Conservation (phyloP, 2,329 filamentous ascomycete genomes). For the Madurella mycetomatis region DNA sequence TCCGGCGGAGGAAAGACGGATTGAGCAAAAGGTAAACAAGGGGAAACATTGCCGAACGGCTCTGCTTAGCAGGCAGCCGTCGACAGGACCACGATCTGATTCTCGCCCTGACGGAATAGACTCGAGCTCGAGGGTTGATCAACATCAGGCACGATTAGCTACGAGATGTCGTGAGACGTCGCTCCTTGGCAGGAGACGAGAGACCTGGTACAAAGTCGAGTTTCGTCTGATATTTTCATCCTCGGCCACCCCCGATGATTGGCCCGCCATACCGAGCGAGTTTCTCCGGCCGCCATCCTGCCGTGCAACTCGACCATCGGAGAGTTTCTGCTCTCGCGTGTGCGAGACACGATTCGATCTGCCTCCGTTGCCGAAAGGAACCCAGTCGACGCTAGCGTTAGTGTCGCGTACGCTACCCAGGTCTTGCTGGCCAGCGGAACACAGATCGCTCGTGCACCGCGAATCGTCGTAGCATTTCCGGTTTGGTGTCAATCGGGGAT, state of each 20-base stretch:
- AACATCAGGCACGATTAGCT: too few relatives aligned
- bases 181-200: too few relatives aligned
- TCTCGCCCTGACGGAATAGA: too few relatives aligned
- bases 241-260: too few relatives aligned
- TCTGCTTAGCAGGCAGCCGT: too few relatives aligned
- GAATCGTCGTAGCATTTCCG: not conserved
- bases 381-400: not conserved
- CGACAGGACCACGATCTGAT: too few relatives aligned
- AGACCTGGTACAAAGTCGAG: too few relatives aligned
- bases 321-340: not conserved
- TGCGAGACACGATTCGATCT: not conserved
- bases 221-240: too few relatives aligned
- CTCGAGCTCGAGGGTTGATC: too few relatives aligned
- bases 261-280: not conserved
- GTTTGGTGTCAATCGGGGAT: not conserved
- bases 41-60: not conserved
- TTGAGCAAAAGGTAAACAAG: conserved; percentile 10
- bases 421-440: not conserved
- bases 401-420: not conserved
- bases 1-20: conserved; percentile 2
- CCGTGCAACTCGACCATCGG: not conserved
- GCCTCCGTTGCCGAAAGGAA: not conserved
- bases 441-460: not conserved
- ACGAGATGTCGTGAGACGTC: too few relatives aligned
- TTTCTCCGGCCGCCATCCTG: not conserved